A percentile compares a stretch with the other conserved stretches of the same genome.
These are phyloP conservation scores for Asterochloris sp. DNA, from an alignment of 139 green algal species.

Conservation along the genomic window DNA sequence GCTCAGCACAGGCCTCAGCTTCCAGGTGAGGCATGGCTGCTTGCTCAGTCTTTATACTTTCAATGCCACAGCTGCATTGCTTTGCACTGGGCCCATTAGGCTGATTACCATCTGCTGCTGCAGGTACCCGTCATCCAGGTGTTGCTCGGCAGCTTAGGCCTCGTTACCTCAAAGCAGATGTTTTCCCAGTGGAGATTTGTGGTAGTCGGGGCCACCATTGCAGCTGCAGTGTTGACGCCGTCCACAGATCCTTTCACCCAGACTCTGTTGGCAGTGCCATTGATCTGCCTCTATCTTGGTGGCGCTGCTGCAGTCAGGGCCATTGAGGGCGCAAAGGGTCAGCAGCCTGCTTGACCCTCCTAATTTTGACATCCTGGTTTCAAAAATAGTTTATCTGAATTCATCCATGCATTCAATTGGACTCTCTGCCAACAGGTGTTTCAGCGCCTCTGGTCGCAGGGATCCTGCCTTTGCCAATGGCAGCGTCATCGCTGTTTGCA, in stretches of 20 bases:
- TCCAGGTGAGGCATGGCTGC: constrained; percentile 71
- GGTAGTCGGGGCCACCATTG: constrained; percentile 90
- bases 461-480: background rate
- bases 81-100: too few species aligned
- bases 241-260: constrained; percentile 99
- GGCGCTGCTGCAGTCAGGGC: constrained; percentile 72
- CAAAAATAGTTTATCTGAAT: background rate
- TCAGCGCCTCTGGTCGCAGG: background rate
- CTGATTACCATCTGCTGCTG: background rate
- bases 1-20: constrained; percentile 92
- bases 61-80: too few species aligned
- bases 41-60: background rate
- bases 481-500: too few species aligned
- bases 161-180: constrained; percentile 90
- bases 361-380: background rate
- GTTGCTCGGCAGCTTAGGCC: constrained; percentile 88
- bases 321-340: constrained; percentile 55
- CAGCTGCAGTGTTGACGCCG: constrained; percentile 94
- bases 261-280: constrained; percentile 88
- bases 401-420: background rate
- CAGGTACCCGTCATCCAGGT: constrained; percentile 98
- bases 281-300: constrained; percentile 95
- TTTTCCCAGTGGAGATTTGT: constrained; percentile 95
- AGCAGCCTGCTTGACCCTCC: too few species aligned
- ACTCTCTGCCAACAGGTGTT: background rate